These are phyloP conservation scores for Corchorus olitorius DNA, from an alignment of 345 rosid genomes.

Conservation along the genomic window DNA sequence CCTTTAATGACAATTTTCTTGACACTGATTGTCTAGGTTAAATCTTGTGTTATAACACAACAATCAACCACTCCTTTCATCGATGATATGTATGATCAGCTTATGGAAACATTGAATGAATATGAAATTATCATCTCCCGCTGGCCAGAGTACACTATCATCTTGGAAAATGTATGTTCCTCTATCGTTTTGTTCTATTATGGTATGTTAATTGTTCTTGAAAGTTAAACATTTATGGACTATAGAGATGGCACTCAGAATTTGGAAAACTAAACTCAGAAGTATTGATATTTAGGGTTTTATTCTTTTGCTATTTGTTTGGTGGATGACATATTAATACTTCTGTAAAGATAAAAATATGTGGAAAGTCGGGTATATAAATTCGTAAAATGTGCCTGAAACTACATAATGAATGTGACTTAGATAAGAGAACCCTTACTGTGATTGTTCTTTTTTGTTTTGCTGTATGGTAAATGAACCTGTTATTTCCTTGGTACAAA, in stretches of 20 bases:
- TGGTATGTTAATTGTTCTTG: neutral
- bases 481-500: conserved; percentile 18
- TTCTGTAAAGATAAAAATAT: neutral
- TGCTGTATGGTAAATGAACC: neutral
- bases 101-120: conserved; percentile 63
- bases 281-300: neutral
- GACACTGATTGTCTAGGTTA: conserved; percentile 53
- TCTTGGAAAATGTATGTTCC: conserved; percentile 75
- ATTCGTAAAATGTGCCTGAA: neutral
- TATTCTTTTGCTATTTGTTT: neutral
- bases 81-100: conserved; percentile 83
- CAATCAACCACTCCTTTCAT: conserved; percentile 88
- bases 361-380: neutral
- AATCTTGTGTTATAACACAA: conserved; percentile 65
- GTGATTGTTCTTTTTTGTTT: neutral
- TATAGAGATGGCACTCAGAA: neutral
- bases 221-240: neutral
- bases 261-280: neutral
- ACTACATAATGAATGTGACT: too few species aligned
- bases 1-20: conserved; percentile 20
- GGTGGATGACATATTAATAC: neutral
- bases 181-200: neutral
- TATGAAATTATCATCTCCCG: conserved; percentile 78
- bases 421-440: neutral
- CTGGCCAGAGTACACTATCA: conserved; percentile 85